Percentiles rank a stretch among this genome's conserved stretches.
Conservation (phyloP, 495 filamentous ascomycete species). For the Penicillium egyptiacum region DNA sequence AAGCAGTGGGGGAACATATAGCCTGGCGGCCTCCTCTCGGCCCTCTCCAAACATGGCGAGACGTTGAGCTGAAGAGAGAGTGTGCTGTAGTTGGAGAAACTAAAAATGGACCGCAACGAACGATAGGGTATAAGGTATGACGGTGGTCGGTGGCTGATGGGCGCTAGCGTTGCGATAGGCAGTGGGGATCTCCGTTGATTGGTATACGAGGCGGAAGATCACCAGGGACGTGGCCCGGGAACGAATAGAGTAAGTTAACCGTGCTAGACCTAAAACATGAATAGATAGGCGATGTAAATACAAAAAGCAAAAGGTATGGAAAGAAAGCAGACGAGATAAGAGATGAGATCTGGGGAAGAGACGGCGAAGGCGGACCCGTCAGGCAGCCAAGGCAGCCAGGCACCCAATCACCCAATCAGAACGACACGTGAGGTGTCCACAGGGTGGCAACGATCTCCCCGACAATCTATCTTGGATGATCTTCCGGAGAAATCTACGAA, state of each 20-base stretch:
- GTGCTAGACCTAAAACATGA: neutral
- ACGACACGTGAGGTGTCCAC: constrained; percentile 1
- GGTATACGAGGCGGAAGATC: constrained; percentile 20
- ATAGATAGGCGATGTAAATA: constrained; percentile 6
- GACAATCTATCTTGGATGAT: neutral
- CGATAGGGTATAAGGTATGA: constrained; percentile 20
- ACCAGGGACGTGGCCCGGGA: constrained; percentile 16
- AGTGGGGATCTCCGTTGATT: constrained; percentile 24
- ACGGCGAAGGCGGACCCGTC: constrained; percentile 4
- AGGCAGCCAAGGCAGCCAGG: constrained; percentile 18
- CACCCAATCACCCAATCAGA: constrained; percentile 26
- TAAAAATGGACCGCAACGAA: constrained; percentile 17
- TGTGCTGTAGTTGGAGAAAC: constrained; percentile 5
- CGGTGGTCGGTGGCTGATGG: constrained; percentile 22
- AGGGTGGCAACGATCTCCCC: constrained; percentile 12
- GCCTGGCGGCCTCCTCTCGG: constrained; percentile 34
- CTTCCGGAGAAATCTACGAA: neutral
- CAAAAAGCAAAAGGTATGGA: constrained; percentile 11
- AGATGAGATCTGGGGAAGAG: constrained; percentile 12
- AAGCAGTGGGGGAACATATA: constrained; percentile 37
- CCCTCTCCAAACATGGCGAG: constrained; percentile 40
- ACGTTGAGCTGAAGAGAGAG: constrained; percentile 4
- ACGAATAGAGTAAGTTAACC: neutral
- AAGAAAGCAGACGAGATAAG: constrained; percentile 12
- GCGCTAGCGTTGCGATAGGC: constrained; percentile 18